Evolutionary conservation across 2,329 filamentous ascomycete genomes (phyloP).

Genomic region (Didymella lethalis): DNA sequence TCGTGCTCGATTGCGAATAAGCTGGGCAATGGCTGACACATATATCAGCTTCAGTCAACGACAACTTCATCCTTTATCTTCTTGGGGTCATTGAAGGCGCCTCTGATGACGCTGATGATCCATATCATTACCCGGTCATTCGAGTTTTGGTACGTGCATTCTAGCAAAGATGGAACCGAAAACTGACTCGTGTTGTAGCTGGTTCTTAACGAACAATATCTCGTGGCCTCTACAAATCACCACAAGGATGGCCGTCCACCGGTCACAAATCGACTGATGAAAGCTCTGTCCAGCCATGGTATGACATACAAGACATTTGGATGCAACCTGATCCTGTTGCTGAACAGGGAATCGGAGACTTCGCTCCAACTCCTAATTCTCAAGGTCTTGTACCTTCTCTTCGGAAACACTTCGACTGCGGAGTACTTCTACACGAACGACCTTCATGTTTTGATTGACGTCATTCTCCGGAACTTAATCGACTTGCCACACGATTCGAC

Average conservation of each 20-base stretch:
- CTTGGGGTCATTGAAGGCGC: constrained; percentile 88
- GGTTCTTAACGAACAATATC: constrained; percentile 97
- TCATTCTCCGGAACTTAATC: constrained; percentile 95
- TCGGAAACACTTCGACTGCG: constrained; percentile 88
- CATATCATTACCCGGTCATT: constrained; percentile 95
- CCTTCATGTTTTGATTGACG: constrained; percentile 89
- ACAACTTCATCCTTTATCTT: constrained; percentile 82
- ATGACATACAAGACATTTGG: constrained; percentile 90
- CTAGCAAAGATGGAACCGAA: background rate
- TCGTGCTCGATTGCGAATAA: background rate
- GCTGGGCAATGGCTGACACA: constrained; percentile 20
- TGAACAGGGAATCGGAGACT: constrained; percentile 93
- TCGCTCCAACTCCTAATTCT: constrained; percentile 94
- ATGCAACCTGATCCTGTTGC: constrained; percentile 92
- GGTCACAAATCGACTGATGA: constrained; percentile 92
- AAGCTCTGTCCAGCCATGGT: constrained; percentile 83
- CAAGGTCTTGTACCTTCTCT: constrained; percentile 93
- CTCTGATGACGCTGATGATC: constrained; percentile 86
- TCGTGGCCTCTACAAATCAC: constrained; percentile 70
- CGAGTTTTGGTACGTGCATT: constrained; percentile 77
- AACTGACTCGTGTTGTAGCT: constrained; percentile 63
- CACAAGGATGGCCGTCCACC: constrained; percentile 55
- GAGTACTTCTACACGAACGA: constrained; percentile 99
- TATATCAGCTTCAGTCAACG: constrained; percentile 64
- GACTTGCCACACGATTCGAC: constrained; percentile 84